Percentiles rank a stretch among this genome's conserved stretches.
These are phyloP conservation scores for Verbascum thapsus DNA, from an alignment of 257 asterid species.

Conservation along the genomic window DNA sequence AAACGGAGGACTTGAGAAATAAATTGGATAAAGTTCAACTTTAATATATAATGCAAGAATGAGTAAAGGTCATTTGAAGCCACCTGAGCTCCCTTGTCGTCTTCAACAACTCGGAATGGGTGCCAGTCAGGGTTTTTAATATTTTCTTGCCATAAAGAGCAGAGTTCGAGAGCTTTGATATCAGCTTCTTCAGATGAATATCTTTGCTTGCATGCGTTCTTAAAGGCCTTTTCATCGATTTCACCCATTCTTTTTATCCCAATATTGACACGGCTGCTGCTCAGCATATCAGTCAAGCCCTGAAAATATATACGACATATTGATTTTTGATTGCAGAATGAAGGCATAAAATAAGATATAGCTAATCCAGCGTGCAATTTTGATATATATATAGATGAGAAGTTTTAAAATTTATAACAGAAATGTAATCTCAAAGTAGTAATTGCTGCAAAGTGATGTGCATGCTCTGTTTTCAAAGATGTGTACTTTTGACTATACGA, in stretches of 20 bases:
- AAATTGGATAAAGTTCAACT: neutral
- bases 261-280: slow-evolving; percentile 48
- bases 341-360: slow-evolving; percentile 6
- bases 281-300: slow-evolving; percentile 56
- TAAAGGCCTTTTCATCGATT: slow-evolving; percentile 61
- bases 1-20: neutral
- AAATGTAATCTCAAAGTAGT: neutral
- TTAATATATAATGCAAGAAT: neutral
- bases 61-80: slow-evolving; percentile 9
- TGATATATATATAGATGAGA: too few relatives aligned
- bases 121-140: slow-evolving; percentile 62
- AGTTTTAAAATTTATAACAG: neutral
- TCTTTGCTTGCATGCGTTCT: slow-evolving; percentile 51
- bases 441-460: neutral
- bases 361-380: slow-evolving; percentile 1
- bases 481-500: neutral
- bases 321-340: neutral
- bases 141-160: slow-evolving; percentile 74
- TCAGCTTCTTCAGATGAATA: slow-evolving; percentile 59
- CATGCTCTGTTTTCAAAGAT: neutral
- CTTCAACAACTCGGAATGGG: slow-evolving; percentile 53
- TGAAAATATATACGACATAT: slow-evolving; percentile 24
- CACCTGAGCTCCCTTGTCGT: slow-evolving; percentile 50
- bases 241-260: slow-evolving; percentile 88
- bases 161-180: slow-evolving; percentile 48